Base-by-base conservation (phyloP, 331 rosid genomes). In the Cucumis variabilis region DNA sequence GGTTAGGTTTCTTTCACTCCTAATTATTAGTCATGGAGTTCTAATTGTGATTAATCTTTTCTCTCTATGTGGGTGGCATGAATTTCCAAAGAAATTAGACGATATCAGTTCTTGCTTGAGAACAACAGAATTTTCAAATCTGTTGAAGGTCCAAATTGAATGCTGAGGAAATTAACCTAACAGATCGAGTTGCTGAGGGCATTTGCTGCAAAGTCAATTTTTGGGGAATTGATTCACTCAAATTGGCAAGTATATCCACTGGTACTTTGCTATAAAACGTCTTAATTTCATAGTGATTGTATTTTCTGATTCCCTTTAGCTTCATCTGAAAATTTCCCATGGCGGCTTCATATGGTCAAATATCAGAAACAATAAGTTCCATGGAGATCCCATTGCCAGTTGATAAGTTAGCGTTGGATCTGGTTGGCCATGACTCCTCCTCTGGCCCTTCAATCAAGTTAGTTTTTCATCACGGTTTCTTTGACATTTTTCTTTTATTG, bases 311-410 rank as follows among this genome's bases (percentile, higher is more conserved):
- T 46, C 33, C 20, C 21, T 48, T n/a, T 16, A n/a, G 41, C 63
- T 77, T 77, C 63, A 77, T 46, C 33, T 7, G 14, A 77, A 77
- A 24, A 50, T n/a, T 77, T 23, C 15, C 63, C 65, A 77, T 50
- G 83, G 66, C 23, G 60, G 62, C 60, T 75, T 44, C 82, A 44
- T 11, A 75, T 75, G 60, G 13, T 44, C 58, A 75, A 46, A 46
- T 9, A 46, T 23, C 82, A 21, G 82, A 75, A 46, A 50, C 6
- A 77, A 9, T 25, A 55, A 89, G 93, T 75, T 88, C 81, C 25
- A 92, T 95, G 97, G 96, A 95, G 72, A 86, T 87, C 71, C 91
- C 91, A 17, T 89, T 94, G 90, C 93, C 96, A 0, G 86, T 89
- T 55, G 87, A 85, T 86, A 95, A 95, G 90, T 90, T 95, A 91